phyloP scores from a whole-genome alignment of 345 rosid species.

The Ailanthus altissimus region DNA sequence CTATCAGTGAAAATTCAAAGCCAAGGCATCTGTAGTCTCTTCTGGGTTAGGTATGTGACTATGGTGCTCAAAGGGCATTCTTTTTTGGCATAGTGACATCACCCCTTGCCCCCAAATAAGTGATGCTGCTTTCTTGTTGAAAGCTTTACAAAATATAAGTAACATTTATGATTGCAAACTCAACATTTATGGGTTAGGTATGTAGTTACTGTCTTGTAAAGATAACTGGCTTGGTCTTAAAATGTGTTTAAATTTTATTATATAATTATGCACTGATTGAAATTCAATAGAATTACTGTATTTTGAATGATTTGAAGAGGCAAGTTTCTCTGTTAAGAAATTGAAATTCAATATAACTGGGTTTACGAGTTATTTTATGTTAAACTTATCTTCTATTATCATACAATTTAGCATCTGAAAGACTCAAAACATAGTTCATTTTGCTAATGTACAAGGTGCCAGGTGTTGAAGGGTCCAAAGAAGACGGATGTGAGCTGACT shows the following conservation, averaged over 20 bases:
- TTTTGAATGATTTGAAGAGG: neutral
- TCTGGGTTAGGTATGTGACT: too few relatives aligned
- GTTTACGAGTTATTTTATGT: neutral
- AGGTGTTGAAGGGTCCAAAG: constrained; percentile 51
- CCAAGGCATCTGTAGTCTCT: too few relatives aligned
- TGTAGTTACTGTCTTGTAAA: neutral
- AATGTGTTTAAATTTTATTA: neutral
- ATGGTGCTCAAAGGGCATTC: too few relatives aligned
- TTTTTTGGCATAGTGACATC: too few relatives aligned
- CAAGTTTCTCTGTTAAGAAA: too few relatives aligned
- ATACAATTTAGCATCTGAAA: neutral
- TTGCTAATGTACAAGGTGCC: constrained; percentile 53
- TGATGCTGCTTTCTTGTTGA: too few relatives aligned
- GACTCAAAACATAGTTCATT: neutral
- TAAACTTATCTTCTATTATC: neutral
- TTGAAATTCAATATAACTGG: neutral
- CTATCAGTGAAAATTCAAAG: too few relatives aligned
- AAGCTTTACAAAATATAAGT: too few relatives aligned
- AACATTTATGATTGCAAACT: too few relatives aligned
- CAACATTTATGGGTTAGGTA: too few relatives aligned
- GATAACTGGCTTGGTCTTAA: constrained; percentile 6
- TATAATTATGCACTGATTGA: neutral
- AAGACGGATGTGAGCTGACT: constrained; percentile 59
- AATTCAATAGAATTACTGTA: neutral
- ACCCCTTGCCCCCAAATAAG: too few relatives aligned